A percentile compares a stretch with the other conserved stretches of the same genome.
phyloP scores from a whole-genome alignment of 2,329 filamentous ascomycete species.

The Paradendryphiella salina region DNA sequence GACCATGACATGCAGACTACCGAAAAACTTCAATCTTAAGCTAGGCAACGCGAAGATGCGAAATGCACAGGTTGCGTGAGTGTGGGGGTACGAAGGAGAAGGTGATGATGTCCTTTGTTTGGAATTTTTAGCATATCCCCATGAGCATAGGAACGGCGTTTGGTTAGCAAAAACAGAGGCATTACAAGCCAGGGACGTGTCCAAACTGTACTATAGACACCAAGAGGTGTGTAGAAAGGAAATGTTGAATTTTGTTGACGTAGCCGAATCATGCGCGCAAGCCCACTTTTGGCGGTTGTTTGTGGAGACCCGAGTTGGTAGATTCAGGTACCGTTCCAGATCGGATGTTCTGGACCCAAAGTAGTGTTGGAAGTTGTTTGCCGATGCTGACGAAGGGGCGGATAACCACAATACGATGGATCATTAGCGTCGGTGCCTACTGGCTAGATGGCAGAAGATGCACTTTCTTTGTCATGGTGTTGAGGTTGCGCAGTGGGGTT shows the following conservation, averaged over 20 bases:
- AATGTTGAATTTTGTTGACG: conserved; percentile 6
- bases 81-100: not conserved
- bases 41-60: conserved; percentile 34
- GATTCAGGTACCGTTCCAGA: conserved; percentile 10
- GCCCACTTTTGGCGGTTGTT: conserved; percentile 10
- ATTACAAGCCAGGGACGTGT: conserved; percentile 8
- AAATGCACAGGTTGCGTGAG: conserved; percentile 21
- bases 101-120: conserved; percentile 16
- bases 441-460: not conserved
- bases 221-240: conserved; percentile 9
- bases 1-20: conserved; percentile 39
- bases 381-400: not conserved
- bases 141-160: conserved; percentile 31
- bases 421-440: not conserved
- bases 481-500: conserved; percentile 15
- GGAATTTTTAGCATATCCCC: conserved; percentile 29
- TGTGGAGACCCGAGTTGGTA: conserved; percentile 13
- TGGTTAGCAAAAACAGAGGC: conserved; percentile 20
- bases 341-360: not conserved
- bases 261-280: conserved; percentile 1
- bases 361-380: not conserved
- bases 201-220: conserved; percentile 12
- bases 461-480: conserved; percentile 3
- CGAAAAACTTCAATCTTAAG: conserved; percentile 41
- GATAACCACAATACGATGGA: not conserved